Conservation (phyloP, 352 stramenopile species). For the Pythium pyrilobum region DNA sequence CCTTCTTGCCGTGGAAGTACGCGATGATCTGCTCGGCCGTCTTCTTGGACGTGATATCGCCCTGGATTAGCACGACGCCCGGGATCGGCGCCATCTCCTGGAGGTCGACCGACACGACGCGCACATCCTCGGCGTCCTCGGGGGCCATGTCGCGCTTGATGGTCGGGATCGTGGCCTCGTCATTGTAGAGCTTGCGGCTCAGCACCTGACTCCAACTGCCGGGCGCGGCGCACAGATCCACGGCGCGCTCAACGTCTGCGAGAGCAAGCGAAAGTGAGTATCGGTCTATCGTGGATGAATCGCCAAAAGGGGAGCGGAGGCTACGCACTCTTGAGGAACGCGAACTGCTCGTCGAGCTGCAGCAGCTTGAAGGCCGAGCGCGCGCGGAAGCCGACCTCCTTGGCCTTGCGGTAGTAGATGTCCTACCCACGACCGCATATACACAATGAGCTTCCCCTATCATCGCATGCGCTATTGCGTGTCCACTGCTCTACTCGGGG, state of each 20-base stretch:
- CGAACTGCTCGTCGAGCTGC: conserved; percentile 98
- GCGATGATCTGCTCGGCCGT: conserved; percentile 96
- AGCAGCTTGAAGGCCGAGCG: conserved; percentile 99
- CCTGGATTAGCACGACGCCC: conserved; percentile 95
- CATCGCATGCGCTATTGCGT: neutral
- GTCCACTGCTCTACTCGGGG: neutral
- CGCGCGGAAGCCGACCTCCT: conserved; percentile 96
- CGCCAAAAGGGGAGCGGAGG: too few species aligned
- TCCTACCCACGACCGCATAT: too few species aligned
- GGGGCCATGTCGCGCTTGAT: conserved; percentile 19
- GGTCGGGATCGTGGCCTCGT: conserved; percentile 15
- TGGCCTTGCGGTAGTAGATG: conserved; percentile 90
- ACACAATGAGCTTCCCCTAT: neutral
- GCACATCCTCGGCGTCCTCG: conserved; percentile 33
- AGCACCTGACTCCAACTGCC: conserved; percentile 99
- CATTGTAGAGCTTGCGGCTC: conserved; percentile 81
- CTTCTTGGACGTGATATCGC: conserved; percentile 94
- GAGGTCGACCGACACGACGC: conserved; percentile 97
- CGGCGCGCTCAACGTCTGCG: conserved; percentile 85
- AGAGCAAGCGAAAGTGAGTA: too few species aligned
- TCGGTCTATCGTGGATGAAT: too few species aligned
- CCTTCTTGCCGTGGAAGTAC: conserved; percentile 91
- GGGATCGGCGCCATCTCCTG: conserved; percentile 98
- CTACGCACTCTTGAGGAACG: conserved; percentile 77
- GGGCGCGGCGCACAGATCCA: conserved; percentile 98